A percentile compares a stretch with the other conserved stretches of the same genome.
phyloP scores from a whole-genome alignment of 495 filamentous ascomycete species.

The Choiromyces venosus region DNA sequence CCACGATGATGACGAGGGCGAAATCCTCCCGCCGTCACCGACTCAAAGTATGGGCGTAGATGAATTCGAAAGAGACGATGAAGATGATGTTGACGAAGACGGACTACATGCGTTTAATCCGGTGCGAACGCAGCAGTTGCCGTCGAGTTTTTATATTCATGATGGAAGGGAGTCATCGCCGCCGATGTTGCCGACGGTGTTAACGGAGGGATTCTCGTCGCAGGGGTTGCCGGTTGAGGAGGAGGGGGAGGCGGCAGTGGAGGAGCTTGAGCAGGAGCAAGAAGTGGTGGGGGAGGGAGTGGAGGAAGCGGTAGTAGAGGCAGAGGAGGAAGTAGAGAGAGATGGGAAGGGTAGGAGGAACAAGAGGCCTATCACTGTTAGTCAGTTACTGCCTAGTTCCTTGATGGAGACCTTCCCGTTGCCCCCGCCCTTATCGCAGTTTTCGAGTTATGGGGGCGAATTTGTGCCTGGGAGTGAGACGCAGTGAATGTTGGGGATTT shows the following conservation, averaged over 20 bases:
- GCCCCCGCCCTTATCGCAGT: slow-evolving; percentile 37
- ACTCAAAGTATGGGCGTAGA: not conserved
- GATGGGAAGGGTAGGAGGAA: not conserved
- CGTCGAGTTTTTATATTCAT: slow-evolving; percentile 26
- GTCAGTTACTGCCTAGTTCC: slow-evolving; percentile 35
- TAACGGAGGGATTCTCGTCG: not conserved
- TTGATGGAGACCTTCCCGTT: slow-evolving; percentile 42
- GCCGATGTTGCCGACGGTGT: not conserved
- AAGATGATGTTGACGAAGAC: not conserved
- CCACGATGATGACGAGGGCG: not conserved
- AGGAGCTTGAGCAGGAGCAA: not conserved
- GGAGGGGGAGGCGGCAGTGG: not conserved
- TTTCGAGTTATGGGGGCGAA: slow-evolving; percentile 27
- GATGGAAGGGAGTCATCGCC: slow-evolving; percentile 7
- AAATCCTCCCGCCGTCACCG: not conserved
- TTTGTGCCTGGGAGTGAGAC: slow-evolving; percentile 20
- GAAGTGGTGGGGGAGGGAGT: not conserved
- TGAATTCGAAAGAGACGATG: not conserved
- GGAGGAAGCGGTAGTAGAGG: not conserved
- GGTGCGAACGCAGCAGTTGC: slow-evolving; percentile 25
- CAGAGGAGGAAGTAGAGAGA: not conserved
- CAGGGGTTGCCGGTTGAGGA: not conserved
- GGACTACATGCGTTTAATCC: slow-evolving; percentile 17
- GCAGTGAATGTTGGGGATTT: slow-evolving; percentile 11
- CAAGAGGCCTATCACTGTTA: slow-evolving; percentile 21